phyloP scores from a whole-genome alignment of 2,329 filamentous ascomycete genomes.

The Exophiala lecanii-corni region DNA sequence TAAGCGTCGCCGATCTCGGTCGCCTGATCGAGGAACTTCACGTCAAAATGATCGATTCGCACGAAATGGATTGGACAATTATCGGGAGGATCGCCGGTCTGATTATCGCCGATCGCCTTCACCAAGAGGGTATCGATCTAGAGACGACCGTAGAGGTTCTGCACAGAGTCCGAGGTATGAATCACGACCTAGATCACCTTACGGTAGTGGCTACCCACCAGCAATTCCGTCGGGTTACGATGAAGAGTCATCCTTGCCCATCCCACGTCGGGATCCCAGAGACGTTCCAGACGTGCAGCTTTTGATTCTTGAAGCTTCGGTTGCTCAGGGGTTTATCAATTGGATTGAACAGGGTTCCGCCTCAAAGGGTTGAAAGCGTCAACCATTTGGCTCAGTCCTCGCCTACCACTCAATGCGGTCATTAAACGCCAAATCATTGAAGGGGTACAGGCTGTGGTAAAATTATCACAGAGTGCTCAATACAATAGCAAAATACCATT shows the following conservation, averaged over 20 bases:
- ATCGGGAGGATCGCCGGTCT: constrained; percentile 53
- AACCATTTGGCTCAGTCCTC: constrained; percentile 72
- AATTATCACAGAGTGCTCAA: constrained; percentile 67
- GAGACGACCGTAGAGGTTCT: constrained; percentile 58
- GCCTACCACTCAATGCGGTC: constrained; percentile 71
- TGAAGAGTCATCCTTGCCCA: constrained; percentile 61
- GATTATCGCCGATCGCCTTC: constrained; percentile 62
- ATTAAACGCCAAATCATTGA: constrained; percentile 81
- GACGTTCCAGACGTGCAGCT: constrained; percentile 89
- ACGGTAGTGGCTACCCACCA: constrained; percentile 58
- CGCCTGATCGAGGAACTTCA: constrained; percentile 31
- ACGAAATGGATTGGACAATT: constrained; percentile 43
- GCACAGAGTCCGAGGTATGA: constrained; percentile 36
- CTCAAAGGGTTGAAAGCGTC: constrained; percentile 67
- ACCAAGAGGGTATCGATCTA: constrained; percentile 54
- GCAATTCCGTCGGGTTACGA: constrained; percentile 59
- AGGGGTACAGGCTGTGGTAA: constrained; percentile 79
- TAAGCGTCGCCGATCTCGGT: constrained; percentile 39
- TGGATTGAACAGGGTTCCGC: constrained; percentile 78
- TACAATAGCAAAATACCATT: constrained; percentile 69
- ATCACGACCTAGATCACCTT: constrained; percentile 63
- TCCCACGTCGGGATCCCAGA: constrained; percentile 66
- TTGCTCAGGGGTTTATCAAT: constrained; percentile 64
- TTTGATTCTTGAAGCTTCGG: constrained; percentile 60
- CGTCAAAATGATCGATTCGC: constrained; percentile 28